A percentile compares a stretch with the other conserved stretches of the same genome.
Conservation (phyloP, 2,329 filamentous ascomycete genomes). For the Metarhizium guizhouense region DNA sequence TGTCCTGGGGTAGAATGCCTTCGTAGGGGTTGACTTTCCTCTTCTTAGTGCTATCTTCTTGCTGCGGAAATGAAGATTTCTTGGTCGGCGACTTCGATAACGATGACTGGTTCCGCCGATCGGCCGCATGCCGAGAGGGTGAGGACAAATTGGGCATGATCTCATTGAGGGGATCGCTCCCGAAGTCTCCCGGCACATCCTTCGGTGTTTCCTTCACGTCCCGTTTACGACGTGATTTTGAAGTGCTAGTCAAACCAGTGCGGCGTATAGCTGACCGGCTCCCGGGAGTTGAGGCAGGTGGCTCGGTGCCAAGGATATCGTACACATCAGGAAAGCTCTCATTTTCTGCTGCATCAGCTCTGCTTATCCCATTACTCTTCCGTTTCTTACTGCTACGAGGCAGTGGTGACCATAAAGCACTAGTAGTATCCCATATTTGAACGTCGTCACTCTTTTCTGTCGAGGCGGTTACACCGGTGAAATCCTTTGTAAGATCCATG, state of each 20-base stretch:
- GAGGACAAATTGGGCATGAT: constrained; percentile 15
- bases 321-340: constrained; percentile 47
- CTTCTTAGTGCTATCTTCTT: constrained; percentile 8
- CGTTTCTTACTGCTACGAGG: constrained; percentile 37
- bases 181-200: not conserved
- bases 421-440: constrained; percentile 34
- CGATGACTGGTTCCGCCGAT: constrained; percentile 4
- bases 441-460: constrained; percentile 26
- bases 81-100: constrained; percentile 5
- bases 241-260: constrained; percentile 11
- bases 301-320: constrained; percentile 34
- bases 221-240: constrained; percentile 10
- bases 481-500: constrained; percentile 32
- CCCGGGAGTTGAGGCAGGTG: constrained; percentile 25
- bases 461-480: constrained; percentile 24
- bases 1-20: constrained; percentile 1
- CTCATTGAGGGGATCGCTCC: constrained; percentile 8
- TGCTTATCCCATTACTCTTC: constrained; percentile 40
- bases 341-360: constrained; percentile 24
- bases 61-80: constrained; percentile 7
- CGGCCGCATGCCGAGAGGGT: constrained; percentile 14
- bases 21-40: constrained; percentile 8
- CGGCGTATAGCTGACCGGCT: constrained; percentile 14
- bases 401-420: constrained; percentile 28
- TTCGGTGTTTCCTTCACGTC: constrained; percentile 9